Conservation (phyloP, 1,139 yeast species). For the Nakaseomyces kungkrabaensis region DNA sequence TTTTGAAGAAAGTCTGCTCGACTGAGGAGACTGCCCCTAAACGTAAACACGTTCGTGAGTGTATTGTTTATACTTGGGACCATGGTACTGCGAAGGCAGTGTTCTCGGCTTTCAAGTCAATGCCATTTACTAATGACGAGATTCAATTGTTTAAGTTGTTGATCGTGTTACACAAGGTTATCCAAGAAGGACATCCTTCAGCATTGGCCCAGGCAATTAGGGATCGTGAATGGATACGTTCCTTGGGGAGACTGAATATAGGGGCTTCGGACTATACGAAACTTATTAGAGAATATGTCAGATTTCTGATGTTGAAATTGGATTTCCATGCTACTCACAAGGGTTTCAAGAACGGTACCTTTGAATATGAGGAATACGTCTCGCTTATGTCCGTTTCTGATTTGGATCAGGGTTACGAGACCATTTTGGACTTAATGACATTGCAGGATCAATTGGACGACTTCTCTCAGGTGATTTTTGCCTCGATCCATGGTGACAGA, state of each 20-base stretch:
- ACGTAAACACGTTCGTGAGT: slow-evolving; percentile 87
- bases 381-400: slow-evolving; percentile 82
- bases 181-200: slow-evolving; percentile 92
- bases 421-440: slow-evolving; percentile 75
- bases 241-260: slow-evolving; percentile 36
- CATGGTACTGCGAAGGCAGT: slow-evolving; percentile 68
- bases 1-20: slow-evolving; percentile 80
- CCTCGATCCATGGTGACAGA: slow-evolving; percentile 42
- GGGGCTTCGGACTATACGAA: slow-evolving; percentile 50
- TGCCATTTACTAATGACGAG: slow-evolving; percentile 75
- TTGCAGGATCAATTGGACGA: slow-evolving; percentile 80
- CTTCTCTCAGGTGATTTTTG: slow-evolving; percentile 67
- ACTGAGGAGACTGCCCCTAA: slow-evolving; percentile 88
- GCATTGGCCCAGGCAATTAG: slow-evolving; percentile 74
- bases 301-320: slow-evolving; percentile 60
- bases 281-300: slow-evolving; percentile 68
- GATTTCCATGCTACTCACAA: slow-evolving; percentile 78
- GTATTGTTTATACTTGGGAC: slow-evolving; percentile 95
- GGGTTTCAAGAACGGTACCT: slow-evolving; percentile 79
- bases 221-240: slow-evolving; percentile 55
- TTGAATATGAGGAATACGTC: slow-evolving; percentile 91
- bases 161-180: slow-evolving; percentile 80
- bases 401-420: slow-evolving; percentile 92
- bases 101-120: slow-evolving; percentile 71
- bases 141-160: slow-evolving; percentile 82